Evolutionary conservation across 306 rosid species (phyloP).

Genomic region (Rosa lucieae): DNA sequence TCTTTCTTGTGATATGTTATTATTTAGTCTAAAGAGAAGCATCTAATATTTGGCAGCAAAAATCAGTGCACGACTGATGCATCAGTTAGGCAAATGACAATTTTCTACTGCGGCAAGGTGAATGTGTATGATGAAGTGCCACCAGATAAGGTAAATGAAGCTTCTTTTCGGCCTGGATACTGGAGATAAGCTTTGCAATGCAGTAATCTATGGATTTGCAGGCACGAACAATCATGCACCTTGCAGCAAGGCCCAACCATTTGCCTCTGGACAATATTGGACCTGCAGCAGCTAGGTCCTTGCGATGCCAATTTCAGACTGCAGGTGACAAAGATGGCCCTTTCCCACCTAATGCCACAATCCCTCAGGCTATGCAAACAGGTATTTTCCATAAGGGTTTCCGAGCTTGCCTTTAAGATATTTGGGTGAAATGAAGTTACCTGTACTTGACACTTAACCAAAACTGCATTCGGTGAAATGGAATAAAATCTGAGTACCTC

Average conservation of each 20-base stretch:
- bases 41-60: conserved; percentile 51
- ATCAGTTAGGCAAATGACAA: conserved; percentile 76
- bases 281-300: conserved; percentile 48
- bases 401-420: conserved; percentile 15
- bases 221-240: conserved; percentile 89
- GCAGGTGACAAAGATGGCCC: conserved; percentile 50
- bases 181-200: conserved; percentile 46
- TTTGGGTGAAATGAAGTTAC: conserved; percentile 7
- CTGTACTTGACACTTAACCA: conserved; percentile 1
- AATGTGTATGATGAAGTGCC: conserved; percentile 90
- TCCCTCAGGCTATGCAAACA: conserved; percentile 55
- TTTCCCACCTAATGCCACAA: conserved; percentile 47
- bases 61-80: conserved; percentile 52
- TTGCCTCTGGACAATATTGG: conserved; percentile 52
- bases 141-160: conserved; percentile 73
- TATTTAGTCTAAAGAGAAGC: conserved; percentile 10
- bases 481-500: conserved; percentile 10
- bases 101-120: conserved; percentile 96
- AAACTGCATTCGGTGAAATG: conserved; percentile 16
- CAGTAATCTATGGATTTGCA: conserved; percentile 58
- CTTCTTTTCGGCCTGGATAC: conserved; percentile 35
- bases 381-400: conserved; percentile 46
- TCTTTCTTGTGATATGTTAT: not conserved
- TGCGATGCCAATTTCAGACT: conserved; percentile 45
- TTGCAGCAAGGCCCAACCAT: conserved; percentile 72